A percentile compares a stretch with the other conserved stretches of the same genome.
phyloP scores from a whole-genome alignment of 257 asterid genomes.

The Eucommia ulmoides region DNA sequence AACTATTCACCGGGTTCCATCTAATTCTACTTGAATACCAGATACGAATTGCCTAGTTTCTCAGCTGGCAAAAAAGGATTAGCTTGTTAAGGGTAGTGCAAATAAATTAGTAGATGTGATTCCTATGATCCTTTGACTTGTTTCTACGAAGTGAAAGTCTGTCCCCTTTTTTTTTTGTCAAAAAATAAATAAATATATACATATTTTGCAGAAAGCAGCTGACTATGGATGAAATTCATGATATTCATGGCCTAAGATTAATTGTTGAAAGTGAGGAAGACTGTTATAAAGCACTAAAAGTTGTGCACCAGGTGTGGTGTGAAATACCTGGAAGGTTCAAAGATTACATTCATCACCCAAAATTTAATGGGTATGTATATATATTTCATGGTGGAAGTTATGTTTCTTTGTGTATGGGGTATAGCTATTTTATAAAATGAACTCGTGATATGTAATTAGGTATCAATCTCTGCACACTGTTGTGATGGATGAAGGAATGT shows the following conservation, averaged over 20 bases:
- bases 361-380: constrained; percentile 66
- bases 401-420: too few relatives aligned
- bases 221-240: constrained; percentile 80
- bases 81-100: too few relatives aligned
- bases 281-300: constrained; percentile 69
- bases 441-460: constrained; percentile 23
- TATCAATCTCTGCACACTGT: constrained; percentile 89
- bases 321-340: constrained; percentile 85
- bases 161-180: too few relatives aligned
- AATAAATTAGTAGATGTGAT: too few relatives aligned
- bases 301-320: constrained; percentile 69
- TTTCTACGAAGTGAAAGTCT: too few relatives aligned
- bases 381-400: neutral
- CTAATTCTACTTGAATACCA: too few relatives aligned
- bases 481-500: constrained; percentile 56
- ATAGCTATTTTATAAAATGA: constrained; percentile 7
- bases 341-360: constrained; percentile 73
- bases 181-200: too few relatives aligned
- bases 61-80: too few relatives aligned
- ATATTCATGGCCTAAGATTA: constrained; percentile 80
- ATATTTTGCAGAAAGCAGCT: constrained; percentile 67
- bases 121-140: too few relatives aligned
- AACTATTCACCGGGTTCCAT: too few relatives aligned
- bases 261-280: constrained; percentile 84
- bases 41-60: too few relatives aligned